Evolutionary conservation across 192 early-diverging fungal species (phyloP), one percentile per base, ranked within the genome.

Genomic region (Diversispora epigaea): DNA sequence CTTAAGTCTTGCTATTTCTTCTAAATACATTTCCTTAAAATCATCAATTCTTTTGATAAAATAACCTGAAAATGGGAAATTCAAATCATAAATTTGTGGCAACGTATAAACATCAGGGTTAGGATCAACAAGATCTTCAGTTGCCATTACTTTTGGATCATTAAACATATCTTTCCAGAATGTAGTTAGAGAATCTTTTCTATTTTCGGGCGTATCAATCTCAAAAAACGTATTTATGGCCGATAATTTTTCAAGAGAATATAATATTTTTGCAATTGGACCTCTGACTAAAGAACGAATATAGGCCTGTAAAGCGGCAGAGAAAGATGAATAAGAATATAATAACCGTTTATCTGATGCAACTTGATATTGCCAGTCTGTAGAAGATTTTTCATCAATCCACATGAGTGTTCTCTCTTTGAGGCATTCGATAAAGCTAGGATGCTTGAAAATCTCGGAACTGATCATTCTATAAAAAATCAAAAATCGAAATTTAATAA

Each of bases 21-120:
- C 75, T 0, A 43, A 12, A 57, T 58, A 76, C 15, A 56, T 7
- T 71, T 55, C 41, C 21, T 69, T 45, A 25, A 57, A 76, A 3
- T 25, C 6, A 55, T 76, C 25, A 25, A 76, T 70, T 43, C 55
- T 67, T 4, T 76, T 46, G 6, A 69, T 57, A 52, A 76, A 71
- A 70, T 76, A 71, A n/a, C 40, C 56, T 15, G 65, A 69, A 25
- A 76, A 76, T 4, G 75, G 75, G 45, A 76, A 76, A 11, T 56
- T n/a, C 40, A 76, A 46, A 40, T 70, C 54, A 55, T 58, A 46
- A n/a, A 15, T 64, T 6, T 19, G 47, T 17, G 32, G 0, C 3
- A 44, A 4, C 9, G 57, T 43, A 57, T 76, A 76, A n/a, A 3
- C 47, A 68, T 76, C 67, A 6, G 75, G 75, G 40, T 61, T 61